phyloP scores from a whole-genome alignment of 345 rosid genomes.

The Populus nigra region DNA sequence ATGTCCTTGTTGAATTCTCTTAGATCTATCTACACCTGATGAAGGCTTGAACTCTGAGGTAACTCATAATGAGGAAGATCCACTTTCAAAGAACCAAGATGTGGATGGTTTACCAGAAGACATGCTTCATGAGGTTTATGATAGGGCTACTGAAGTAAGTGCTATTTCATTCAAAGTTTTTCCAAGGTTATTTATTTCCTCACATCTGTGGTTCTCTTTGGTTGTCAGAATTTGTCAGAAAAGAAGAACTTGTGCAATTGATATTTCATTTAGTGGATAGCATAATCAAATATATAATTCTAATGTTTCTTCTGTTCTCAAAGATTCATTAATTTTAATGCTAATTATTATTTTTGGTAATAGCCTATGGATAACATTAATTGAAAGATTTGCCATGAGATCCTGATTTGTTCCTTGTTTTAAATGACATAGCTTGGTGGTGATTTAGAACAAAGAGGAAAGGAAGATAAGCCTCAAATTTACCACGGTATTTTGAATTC shows the following conservation, averaged over 20 bases:
- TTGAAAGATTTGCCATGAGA: too few species aligned
- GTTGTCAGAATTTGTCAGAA: background rate
- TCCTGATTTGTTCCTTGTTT: too few species aligned
- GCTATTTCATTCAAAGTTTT: background rate
- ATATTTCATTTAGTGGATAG: background rate
- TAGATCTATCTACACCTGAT: conserved; percentile 24
- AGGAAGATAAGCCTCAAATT: too few species aligned
- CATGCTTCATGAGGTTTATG: conserved; percentile 53
- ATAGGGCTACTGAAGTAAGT: conserved; percentile 46
- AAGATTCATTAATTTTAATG: too few species aligned
- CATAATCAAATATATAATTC: too few species aligned
- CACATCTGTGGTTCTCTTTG: background rate
- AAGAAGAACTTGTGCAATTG: background rate
- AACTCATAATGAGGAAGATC: conserved; percentile 34
- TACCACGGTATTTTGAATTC: too few species aligned
- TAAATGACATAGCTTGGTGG: too few species aligned
- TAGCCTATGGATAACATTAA: too few species aligned
- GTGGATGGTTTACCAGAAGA: conserved; percentile 42
- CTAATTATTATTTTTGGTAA: too few species aligned
- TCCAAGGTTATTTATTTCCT: background rate
- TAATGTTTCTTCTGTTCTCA: too few species aligned
- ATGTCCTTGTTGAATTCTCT: conserved; percentile 2
- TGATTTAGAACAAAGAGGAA: too few species aligned
- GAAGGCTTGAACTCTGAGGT: conserved; percentile 39
- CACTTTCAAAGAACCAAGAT: conserved; percentile 17